Conservation (phyloP, 306 rosid genomes). For the Ochetophila trinervis region DNA sequence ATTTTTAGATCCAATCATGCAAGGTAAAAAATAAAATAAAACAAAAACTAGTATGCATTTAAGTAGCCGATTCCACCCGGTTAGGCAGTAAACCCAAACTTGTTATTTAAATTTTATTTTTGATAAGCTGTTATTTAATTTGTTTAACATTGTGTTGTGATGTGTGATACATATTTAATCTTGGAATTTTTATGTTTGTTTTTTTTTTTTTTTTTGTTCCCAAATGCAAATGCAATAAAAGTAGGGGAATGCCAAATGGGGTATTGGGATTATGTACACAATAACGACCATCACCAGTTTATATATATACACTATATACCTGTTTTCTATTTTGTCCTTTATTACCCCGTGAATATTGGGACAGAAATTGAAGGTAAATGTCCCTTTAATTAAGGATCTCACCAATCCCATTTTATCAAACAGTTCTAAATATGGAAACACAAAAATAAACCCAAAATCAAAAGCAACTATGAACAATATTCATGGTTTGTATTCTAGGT, state of each 20-base stretch:
- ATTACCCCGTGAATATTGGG: conserved; percentile 28
- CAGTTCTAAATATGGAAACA: conserved; percentile 37
- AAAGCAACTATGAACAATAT: conserved; percentile 13
- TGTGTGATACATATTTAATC: too few species aligned
- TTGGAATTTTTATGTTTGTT: too few species aligned
- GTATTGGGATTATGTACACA: neutral
- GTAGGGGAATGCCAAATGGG: neutral
- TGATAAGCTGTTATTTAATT: too few species aligned
- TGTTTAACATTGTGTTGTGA: too few species aligned
- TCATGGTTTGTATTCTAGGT: neutral
- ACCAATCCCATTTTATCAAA: conserved; percentile 34
- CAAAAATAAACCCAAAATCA: conserved; percentile 24
- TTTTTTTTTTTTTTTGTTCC: too few species aligned
- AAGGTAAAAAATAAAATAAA: too few species aligned
- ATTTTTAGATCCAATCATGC: too few species aligned
- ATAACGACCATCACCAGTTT: conserved; percentile 7
- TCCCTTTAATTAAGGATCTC: conserved; percentile 62
- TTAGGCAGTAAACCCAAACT: too few species aligned
- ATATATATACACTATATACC: neutral
- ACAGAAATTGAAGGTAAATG: conserved; percentile 21
- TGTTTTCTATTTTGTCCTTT: conserved; percentile 26
- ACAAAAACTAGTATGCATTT: too few species aligned
- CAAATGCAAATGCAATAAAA: too few species aligned
- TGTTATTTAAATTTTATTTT: too few species aligned
- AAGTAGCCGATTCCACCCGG: too few species aligned